Conservation (phyloP, 1,284 basidiomycete species). For the Boletellus deceptivus region DNA sequence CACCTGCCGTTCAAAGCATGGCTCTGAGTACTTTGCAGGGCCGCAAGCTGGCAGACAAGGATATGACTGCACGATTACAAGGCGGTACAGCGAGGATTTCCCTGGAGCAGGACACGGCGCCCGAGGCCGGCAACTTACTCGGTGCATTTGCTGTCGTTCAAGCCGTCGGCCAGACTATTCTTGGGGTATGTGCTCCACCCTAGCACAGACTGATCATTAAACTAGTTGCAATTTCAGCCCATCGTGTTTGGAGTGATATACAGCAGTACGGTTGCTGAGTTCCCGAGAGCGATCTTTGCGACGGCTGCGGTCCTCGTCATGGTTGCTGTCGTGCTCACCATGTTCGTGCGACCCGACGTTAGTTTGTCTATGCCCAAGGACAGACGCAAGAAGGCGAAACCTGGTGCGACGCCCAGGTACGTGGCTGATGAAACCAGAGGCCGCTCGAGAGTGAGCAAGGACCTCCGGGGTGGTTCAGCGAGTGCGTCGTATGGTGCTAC, state of each 20-base stretch:
- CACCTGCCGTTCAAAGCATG: slow-evolving; percentile 68
- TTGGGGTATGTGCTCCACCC: slow-evolving; percentile 50
- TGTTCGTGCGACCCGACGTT: slow-evolving; percentile 47
- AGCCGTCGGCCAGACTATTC: slow-evolving; percentile 62
- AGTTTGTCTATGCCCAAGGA: slow-evolving; percentile 21
- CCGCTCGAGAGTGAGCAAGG: slow-evolving; percentile 56
- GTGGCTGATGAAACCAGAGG: slow-evolving; percentile 42
- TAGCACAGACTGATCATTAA: not conserved
- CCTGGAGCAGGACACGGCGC: slow-evolving; percentile 24
- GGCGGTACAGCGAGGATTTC: slow-evolving; percentile 2
- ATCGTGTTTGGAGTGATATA: slow-evolving; percentile 69
- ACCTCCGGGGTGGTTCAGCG: slow-evolving; percentile 38
- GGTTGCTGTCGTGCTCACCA: slow-evolving; percentile 45
- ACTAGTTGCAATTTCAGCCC: slow-evolving; percentile 42
- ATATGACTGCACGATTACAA: slow-evolving; percentile 18
- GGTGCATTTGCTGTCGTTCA: slow-evolving; percentile 68
- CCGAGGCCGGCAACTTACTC: slow-evolving; percentile 56
- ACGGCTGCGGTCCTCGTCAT: slow-evolving; percentile 51
- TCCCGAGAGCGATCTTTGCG: slow-evolving; percentile 66
- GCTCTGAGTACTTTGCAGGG: slow-evolving; percentile 66
- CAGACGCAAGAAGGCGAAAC: slow-evolving; percentile 9
- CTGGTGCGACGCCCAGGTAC: slow-evolving; percentile 4
- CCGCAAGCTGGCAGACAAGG: slow-evolving; percentile 40
- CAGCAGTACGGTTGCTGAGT: slow-evolving; percentile 60
- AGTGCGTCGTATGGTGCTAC: slow-evolving; percentile 16